Conservation (phyloP, 192 early-diverging fungal genomes). For the Radiomyces spectabilis region DNA sequence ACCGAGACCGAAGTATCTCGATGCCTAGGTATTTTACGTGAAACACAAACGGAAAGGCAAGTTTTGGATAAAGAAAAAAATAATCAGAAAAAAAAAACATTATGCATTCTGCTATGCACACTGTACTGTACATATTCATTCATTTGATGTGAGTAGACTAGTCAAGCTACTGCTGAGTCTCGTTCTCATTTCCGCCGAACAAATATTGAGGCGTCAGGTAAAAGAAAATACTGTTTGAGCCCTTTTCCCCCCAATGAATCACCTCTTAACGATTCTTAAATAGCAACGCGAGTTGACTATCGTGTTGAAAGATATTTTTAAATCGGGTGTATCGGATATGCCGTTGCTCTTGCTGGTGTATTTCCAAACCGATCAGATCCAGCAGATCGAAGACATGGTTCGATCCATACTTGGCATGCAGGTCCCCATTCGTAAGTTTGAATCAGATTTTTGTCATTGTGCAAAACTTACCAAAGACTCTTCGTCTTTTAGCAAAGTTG, state of each 20-base stretch:
- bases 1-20: slow-evolving; percentile 6
- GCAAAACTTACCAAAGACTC: not conserved
- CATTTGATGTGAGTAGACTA: too few species aligned
- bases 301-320: slow-evolving; percentile 4
- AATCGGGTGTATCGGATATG: slow-evolving; percentile 18
- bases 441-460: not conserved
- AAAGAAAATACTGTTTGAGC: not conserved
- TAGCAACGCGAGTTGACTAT: slow-evolving; percentile 10
- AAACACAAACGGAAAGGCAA: slow-evolving; percentile 14
- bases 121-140: too few species aligned
- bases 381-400: slow-evolving; percentile 17
- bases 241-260: too few species aligned
- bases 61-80: not conserved
- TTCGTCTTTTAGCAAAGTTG: slow-evolving; percentile 20
- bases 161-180: slow-evolving; percentile 11
- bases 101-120: not conserved
- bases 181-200: slow-evolving; percentile 7
- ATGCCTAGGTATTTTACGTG: slow-evolving; percentile 9
- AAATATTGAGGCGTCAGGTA: slow-evolving; percentile 13
- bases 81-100: not conserved
- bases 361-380: slow-evolving; percentile 18
- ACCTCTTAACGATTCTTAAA: not conserved
- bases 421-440: slow-evolving; percentile 19
- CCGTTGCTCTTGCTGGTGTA: slow-evolving; percentile 13
- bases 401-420: slow-evolving; percentile 18